phyloP scores from a whole-genome alignment of 768 basidiomycete genomes.

The Hygrocybe coccinea region DNA sequence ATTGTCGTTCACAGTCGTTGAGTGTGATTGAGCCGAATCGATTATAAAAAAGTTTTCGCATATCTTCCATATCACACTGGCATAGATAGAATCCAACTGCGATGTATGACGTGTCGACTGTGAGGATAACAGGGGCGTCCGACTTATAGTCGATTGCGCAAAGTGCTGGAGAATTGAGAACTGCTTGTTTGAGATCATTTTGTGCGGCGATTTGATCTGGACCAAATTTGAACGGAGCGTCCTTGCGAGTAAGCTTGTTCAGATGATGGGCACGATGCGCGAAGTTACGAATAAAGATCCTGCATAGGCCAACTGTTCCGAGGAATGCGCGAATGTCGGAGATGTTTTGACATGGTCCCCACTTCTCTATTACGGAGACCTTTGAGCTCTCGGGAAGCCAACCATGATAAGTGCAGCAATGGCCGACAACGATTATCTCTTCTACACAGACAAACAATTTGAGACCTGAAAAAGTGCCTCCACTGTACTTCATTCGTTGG shows the following conservation, averaged over 20 bases:
- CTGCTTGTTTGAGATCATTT: too few relatives aligned
- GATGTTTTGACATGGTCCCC: conserved; percentile 13
- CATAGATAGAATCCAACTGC: too few relatives aligned
- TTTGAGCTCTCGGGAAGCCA: conserved; percentile 18
- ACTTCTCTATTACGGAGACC: conserved; percentile 19
- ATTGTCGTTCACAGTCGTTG: too few relatives aligned
- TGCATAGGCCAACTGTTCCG: not conserved
- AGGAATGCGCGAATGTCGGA: too few relatives aligned
- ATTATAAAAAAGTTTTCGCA: too few relatives aligned
- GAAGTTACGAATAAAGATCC: conserved; percentile 4
- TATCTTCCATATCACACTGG: too few relatives aligned
- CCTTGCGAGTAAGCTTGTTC: conserved; percentile 34
- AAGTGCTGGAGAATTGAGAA: too few relatives aligned
- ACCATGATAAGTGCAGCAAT: conserved; percentile 35
- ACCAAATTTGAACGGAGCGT: conserved; percentile 25
- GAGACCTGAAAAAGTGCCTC: conserved; percentile 34
- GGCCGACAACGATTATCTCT: conserved; percentile 31
- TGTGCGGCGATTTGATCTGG: not conserved
- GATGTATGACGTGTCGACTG: too few relatives aligned
- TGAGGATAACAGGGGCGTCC: too few relatives aligned
- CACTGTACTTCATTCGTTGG: conserved; percentile 18
- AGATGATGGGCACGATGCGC: conserved; percentile 27
- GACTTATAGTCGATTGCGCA: too few relatives aligned
- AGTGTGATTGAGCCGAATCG: too few relatives aligned
- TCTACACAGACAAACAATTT: conserved; percentile 31